Evolutionary conservation across 495 filamentous ascomycete species (phyloP).

Genomic region (Tuber magnatum): DNA sequence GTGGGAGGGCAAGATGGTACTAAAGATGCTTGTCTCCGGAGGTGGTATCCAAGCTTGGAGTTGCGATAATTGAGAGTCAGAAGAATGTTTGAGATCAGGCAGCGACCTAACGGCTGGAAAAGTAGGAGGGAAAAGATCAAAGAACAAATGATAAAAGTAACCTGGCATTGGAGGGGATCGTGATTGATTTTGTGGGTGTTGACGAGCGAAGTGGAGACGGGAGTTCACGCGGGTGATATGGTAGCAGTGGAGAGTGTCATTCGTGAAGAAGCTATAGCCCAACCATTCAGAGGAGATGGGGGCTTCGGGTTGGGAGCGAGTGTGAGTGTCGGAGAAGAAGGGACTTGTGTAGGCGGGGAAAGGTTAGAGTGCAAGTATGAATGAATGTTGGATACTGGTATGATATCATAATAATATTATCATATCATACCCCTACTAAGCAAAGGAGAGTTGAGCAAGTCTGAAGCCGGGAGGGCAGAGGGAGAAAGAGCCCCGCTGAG

Average conservation of each 20-base stretch:
- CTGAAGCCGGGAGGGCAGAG: too few species aligned
- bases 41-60: slow-evolving; percentile 43
- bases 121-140: slow-evolving; percentile 66
- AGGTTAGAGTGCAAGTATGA: not conserved
- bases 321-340: not conserved
- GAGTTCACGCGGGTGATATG: not conserved
- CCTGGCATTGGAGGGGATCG: slow-evolving; percentile 53
- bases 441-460: not conserved
- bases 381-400: not conserved
- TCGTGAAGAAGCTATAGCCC: not conserved
- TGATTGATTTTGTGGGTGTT: not conserved
- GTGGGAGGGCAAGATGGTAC: slow-evolving; percentile 44
- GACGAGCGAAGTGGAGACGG: not conserved
- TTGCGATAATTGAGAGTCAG: slow-evolving; percentile 15
- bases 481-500: not conserved
- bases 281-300: not conserved
- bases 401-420: not conserved
- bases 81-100: slow-evolving; percentile 41
- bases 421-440: not conserved
- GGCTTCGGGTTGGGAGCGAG: not conserved
- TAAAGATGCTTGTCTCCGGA: slow-evolving; percentile 48
- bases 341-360: not conserved
- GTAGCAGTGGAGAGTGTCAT: not conserved
- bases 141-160: slow-evolving; percentile 84
- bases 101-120: slow-evolving; percentile 45